Evolutionary conservation across 352 stramenopile genomes (phyloP).

Genomic region (Globisporangium spinosum): DNA sequence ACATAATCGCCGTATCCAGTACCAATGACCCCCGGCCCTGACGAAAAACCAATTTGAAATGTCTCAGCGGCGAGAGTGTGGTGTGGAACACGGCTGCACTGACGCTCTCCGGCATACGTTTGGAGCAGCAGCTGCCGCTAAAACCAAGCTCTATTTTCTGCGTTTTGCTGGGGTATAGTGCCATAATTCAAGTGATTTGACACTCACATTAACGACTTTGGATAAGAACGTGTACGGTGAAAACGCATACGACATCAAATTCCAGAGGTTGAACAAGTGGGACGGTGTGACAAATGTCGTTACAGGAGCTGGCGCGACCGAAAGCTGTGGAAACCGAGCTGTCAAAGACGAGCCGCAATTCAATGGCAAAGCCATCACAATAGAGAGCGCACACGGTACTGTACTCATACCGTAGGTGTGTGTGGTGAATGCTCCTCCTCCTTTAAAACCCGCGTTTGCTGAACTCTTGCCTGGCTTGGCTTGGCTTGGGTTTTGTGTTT

Average conservation of each 20-base stretch:
- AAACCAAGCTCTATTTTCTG: background rate
- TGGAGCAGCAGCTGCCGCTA: background rate
- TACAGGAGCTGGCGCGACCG: conserved; percentile 6
- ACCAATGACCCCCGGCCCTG: background rate
- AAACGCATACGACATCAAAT: background rate
- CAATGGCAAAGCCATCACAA: background rate
- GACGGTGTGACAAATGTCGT: conserved; percentile 18
- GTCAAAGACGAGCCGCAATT: background rate
- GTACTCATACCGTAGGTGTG: background rate
- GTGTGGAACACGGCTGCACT: background rate
- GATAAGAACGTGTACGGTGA: background rate
- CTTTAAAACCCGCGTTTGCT: background rate
- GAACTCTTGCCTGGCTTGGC: background rate
- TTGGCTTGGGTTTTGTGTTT: background rate
- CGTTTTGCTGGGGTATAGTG: background rate
- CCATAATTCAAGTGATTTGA: background rate
- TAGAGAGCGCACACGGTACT: background rate
- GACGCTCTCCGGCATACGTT: background rate
- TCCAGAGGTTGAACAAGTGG: background rate
- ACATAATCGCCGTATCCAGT: conserved; percentile 9
- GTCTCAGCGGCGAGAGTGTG: background rate
- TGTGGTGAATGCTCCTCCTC: background rate
- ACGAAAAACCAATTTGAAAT: conserved; percentile 7
- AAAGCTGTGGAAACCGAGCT: background rate
- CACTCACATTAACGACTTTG: too few relatives aligned